Evolutionary conservation across 202 grass and related monocot genomes (phyloP), one percentile per base, ranked within the genome.

Genomic region (Carex sylvatica): DNA sequence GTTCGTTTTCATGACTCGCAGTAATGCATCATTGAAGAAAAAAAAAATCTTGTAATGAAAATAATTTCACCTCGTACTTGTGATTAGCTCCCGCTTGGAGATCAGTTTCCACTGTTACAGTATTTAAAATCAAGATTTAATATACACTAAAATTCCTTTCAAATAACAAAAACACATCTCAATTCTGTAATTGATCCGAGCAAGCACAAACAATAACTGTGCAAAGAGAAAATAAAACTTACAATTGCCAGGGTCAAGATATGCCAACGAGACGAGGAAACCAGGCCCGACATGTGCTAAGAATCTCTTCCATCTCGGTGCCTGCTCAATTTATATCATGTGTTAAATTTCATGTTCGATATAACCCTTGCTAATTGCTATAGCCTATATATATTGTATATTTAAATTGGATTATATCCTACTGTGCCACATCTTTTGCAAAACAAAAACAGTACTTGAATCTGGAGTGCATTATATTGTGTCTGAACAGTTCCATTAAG

Each of bases 171-270:
- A 0, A 66, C 16, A 4, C 11, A 1, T 64, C 38, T 70, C 4
- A 47, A 12, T 70, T 44, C n/a, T 12, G 38, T 1, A 70, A 70
- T 11, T 44, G 35, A 44, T 70, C 7, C 0, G 8, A 70, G 35
- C 18, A 69, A 69, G 15, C 65, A 69, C 7, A 7, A 42, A 5
- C 3, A 42, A n/a, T n/a, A n/a, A 69, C 1, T 71, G 3, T 71
- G 3, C 22, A 1, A 67, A 15, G 40, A 47, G 30, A 80, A 49
- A 51, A 35, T 74, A 61, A 47, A 0, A 31, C 81, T 95, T 75
- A 98, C 95, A 86, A 54, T 95, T 98, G 42, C 95, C 95, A 46
- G 95, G 95, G 82, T 98, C 95, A 23, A 98, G 80, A 56, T 98
- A 98, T 70, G 95, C 95, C 26, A 98, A 24, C 36, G 95, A 95